Percentiles rank a stretch among this genome's conserved stretches.
These are phyloP conservation scores for Aureobasidium sp. DNA, from an alignment of 2,329 filamentous ascomycete genomes.

Conservation along the genomic window DNA sequence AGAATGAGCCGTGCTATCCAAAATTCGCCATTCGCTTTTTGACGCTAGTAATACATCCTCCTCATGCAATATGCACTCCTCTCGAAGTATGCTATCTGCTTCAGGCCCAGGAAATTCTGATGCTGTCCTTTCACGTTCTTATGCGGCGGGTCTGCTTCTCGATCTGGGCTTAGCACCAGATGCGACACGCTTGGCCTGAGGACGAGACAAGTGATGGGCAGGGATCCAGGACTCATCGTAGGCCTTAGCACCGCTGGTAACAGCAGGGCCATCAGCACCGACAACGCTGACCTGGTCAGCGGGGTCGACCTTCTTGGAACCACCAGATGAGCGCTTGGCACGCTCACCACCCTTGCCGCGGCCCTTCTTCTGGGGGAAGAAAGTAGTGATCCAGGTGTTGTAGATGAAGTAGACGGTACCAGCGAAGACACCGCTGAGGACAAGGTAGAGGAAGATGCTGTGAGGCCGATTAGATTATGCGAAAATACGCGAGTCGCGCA, in stretches of 20 bases:
- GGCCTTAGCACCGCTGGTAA: slow-evolving; percentile 61
- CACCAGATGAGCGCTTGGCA: slow-evolving; percentile 53
- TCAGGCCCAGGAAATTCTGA: neutral
- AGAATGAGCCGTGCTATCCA: neutral
- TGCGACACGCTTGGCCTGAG: slow-evolving; percentile 59
- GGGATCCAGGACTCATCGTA: slow-evolving; percentile 96
- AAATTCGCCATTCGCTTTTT: neutral
- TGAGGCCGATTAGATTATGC: slow-evolving; percentile 4
- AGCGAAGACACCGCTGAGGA: slow-evolving; percentile 71
- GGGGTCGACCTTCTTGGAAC: slow-evolving; percentile 61
- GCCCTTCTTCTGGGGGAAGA: slow-evolving; percentile 78
- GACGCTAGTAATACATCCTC: neutral
- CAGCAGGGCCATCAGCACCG: slow-evolving; percentile 63
- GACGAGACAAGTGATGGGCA: slow-evolving; percentile 78
- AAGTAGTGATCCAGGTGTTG: slow-evolving; percentile 91
- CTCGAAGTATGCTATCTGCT: neutral
- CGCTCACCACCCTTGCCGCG: slow-evolving; percentile 59
- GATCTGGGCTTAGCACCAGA: slow-evolving; percentile 38
- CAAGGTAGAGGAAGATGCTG: slow-evolving; percentile 95
- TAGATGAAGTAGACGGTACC: slow-evolving; percentile 94
- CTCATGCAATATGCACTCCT: slow-evolving; percentile 5
- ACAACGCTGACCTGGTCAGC: slow-evolving; percentile 54
- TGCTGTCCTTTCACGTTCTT: neutral
- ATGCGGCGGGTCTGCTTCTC: slow-evolving; percentile 13
- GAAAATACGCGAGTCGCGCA: neutral